Base-by-base conservation (phyloP, 108 stramenopile species). In the Pseudonitzschia delicatissima region DNA sequence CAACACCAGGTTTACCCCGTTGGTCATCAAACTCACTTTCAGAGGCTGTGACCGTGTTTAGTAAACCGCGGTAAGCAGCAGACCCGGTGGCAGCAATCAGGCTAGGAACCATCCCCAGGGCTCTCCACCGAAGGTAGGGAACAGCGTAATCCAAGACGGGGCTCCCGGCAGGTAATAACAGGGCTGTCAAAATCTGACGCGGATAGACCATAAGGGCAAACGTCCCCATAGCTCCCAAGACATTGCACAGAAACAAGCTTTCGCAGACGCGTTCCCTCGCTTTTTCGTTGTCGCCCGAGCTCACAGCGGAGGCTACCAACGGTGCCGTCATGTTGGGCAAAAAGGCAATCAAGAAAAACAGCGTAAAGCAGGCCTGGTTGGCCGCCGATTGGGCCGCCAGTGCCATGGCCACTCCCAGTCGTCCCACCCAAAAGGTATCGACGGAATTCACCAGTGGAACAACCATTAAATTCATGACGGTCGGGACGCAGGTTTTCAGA, bases 351-450 rank as follows among this genome's bases (percentile, higher is more conserved):
- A 91, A 34, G 57, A 88, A 94, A 64, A 78, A 94, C 0, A 87
- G 26, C 5, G 86, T 83, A 68, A 83, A 85, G 68, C 87, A 87
- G 42, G 85, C 86, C 66, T 87, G 84, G 72, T 91, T 94, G 35
- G 92, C 89, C 0, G 92, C 92, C n/a, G 80, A 70, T 64, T 88
- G 87, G 4, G 86, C 92, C 34, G 92, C 89, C 57, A 94, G 48
- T 4, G 87, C 83, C 33, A 94, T 51, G 6, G 88, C 87, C 49
- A 62, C 33, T 5, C 83, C 78, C 52, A 94, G 64, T 26, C 77
- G 73, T n/a, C 89, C 89, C 20, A 91, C 89, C 79, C 85, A 94
- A 64, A 86, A 89, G 33, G 87, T 88, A 68, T 94, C 92, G 8
- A 89, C 88, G 37, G 77, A 66, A 64, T 88, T 88, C 25, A 94